Evolutionary conservation across 2,329 filamentous ascomycete species (phyloP).

Genomic region (Hansfordia pulvinata): DNA sequence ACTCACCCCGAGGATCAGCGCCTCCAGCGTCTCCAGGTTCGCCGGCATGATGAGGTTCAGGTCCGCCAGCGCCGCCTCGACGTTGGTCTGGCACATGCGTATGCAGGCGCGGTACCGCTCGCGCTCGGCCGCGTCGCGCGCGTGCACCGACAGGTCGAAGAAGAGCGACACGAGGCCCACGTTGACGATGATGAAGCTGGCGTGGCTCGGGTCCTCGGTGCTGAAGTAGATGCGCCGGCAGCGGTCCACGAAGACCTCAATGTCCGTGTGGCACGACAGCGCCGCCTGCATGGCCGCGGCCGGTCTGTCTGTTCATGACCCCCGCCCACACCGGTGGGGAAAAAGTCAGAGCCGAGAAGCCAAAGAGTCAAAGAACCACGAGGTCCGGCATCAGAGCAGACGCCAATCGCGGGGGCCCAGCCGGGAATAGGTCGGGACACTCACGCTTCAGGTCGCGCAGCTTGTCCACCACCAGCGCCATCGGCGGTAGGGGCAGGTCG

Average conservation of each 20-base stretch:
- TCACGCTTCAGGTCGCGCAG: conserved; percentile 33
- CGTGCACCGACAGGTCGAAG: conserved; percentile 14
- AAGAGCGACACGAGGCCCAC: conserved; percentile 17
- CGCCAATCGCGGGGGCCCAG: no score
- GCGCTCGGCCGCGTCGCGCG: conserved; percentile 10
- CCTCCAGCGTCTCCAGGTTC: conserved; percentile 31
- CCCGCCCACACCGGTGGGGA: conserved; percentile 2
- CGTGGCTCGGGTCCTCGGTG: conserved; percentile 34
- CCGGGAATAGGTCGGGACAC: conserved; percentile 2
- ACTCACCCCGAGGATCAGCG: conserved; percentile 30
- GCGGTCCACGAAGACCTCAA: conserved; percentile 33
- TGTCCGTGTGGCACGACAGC: conserved; percentile 32
- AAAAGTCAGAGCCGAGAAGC: no score
- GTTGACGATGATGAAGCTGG: conserved; percentile 28
- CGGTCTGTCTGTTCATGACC: conserved; percentile 20
- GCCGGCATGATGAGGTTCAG: conserved; percentile 32
- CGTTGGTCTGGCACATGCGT: conserved; percentile 15
- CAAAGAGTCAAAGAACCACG: no score
- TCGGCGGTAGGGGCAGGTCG: conserved; percentile 41
- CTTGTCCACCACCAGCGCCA: conserved; percentile 31
- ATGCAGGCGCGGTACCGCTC: conserved; percentile 12
- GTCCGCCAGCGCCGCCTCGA: conserved; percentile 17
- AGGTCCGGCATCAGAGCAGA: no score
- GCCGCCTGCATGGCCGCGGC: conserved; percentile 34
- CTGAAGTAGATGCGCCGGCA: conserved; percentile 36